These are phyloP conservation scores for Triticum urartu DNA, from an alignment of 176 grass and related monocot genomes.

Conservation along the genomic window DNA sequence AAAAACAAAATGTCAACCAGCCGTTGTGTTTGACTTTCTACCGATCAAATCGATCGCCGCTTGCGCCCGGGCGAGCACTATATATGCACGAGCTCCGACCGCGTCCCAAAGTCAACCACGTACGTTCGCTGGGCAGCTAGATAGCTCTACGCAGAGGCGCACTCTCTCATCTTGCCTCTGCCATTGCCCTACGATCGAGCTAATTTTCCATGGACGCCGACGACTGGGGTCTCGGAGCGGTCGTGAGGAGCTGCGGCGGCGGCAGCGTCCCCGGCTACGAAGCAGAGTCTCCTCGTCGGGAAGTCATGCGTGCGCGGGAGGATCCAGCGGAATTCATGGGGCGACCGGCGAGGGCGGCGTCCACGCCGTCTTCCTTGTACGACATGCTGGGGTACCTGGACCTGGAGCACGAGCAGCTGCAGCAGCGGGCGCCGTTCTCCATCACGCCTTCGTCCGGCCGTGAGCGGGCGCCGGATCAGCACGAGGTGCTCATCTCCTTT, in stretches of 20 bases:
- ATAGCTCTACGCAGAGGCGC: too few relatives aligned
- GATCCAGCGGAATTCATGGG: background rate
- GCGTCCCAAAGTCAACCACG: slow-evolving; percentile 45
- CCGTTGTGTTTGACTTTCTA: slow-evolving; percentile 37
- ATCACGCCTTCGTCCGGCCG: slow-evolving; percentile 18
- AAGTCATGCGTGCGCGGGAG: background rate
- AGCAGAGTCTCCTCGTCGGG: background rate
- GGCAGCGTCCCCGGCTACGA: background rate
- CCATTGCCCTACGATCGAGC: too few relatives aligned
- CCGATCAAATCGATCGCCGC: background rate
- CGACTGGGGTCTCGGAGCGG: slow-evolving; percentile 78
- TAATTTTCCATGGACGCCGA: slow-evolving; percentile 1
- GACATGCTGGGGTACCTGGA: slow-evolving; percentile 33
- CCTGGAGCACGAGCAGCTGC: slow-evolving; percentile 10
- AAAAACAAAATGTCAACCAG: background rate
- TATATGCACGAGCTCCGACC: background rate
- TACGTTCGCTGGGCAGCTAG: too few relatives aligned
- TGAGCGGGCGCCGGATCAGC: background rate
- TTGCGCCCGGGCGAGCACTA: too few relatives aligned
- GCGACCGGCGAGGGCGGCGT: background rate
- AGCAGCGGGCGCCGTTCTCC: slow-evolving; percentile 16
- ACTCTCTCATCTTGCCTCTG: too few relatives aligned
- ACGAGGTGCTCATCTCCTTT: slow-evolving; percentile 25
- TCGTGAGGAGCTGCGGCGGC: slow-evolving; percentile 66
- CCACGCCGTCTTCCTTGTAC: background rate